Percentiles rank a stretch among this genome's conserved stretches.
phyloP scores from a whole-genome alignment of 495 filamentous ascomycete genomes.

The Penicillium cinerascens region DNA sequence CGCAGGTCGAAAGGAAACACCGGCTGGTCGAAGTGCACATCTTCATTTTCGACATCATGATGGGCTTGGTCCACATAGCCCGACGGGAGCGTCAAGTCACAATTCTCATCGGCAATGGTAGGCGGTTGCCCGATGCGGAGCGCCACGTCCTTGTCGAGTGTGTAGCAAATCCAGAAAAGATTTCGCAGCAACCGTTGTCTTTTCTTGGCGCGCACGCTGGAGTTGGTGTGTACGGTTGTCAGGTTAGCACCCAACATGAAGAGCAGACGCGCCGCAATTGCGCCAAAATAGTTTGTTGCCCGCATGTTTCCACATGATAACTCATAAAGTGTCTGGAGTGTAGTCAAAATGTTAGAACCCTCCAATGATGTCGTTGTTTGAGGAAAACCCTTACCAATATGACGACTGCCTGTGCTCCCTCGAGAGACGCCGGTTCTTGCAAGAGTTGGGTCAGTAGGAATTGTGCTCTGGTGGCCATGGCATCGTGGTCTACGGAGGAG shows the following conservation, averaged over 20 bases:
- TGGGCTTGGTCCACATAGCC: conserved; percentile 38
- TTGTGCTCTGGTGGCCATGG: conserved; percentile 34
- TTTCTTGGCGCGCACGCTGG: conserved; percentile 7
- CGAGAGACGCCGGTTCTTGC: conserved; percentile 37
- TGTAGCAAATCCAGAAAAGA: conserved; percentile 54
- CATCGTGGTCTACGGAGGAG: conserved; percentile 31
- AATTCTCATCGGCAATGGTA: conserved; percentile 50
- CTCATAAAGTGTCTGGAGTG: conserved; percentile 38
- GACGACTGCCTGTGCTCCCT: conserved; percentile 39
- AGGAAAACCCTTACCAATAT: conserved; percentile 40
- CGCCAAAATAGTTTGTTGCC: conserved; percentile 39
- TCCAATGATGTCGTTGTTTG: neutral
- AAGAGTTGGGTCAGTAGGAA: conserved; percentile 38
- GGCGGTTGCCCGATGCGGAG: conserved; percentile 51
- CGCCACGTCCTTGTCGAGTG: conserved; percentile 48
- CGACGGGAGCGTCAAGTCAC: conserved; percentile 48
- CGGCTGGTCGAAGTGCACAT: conserved; percentile 24
- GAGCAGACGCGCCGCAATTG: conserved; percentile 41
- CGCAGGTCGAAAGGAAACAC: conserved; percentile 47
- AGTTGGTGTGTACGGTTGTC: neutral
- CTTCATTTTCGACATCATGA: conserved; percentile 25
- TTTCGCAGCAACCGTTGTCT: conserved; percentile 39
- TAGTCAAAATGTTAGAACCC: neutral
- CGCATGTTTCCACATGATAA: conserved; percentile 45
- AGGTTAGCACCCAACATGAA: conserved; percentile 48